These are phyloP conservation scores for Cetraspora pellucida DNA, from an alignment of 192 early-diverging fungal species.

Conservation along the genomic window DNA sequence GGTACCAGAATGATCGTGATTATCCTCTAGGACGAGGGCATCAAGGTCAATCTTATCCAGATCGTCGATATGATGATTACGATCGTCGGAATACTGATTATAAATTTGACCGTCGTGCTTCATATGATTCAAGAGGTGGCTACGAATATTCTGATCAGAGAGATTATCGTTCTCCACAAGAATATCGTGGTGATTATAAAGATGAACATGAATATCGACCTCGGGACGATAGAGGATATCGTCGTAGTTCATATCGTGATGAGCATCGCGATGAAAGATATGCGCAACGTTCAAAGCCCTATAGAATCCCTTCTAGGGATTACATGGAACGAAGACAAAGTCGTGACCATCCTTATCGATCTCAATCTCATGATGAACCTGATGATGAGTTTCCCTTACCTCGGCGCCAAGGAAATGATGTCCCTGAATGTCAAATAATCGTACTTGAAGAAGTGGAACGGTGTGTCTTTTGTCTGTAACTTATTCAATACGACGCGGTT, in stretches of 20 bases:
- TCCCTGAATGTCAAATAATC: slow-evolving; percentile 39
- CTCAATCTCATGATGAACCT: slow-evolving; percentile 26
- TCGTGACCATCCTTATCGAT: slow-evolving; percentile 31
- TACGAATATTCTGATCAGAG: slow-evolving; percentile 22
- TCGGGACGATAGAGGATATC: slow-evolving; percentile 21
- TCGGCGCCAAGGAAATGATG: slow-evolving; percentile 33
- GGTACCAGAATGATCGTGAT: slow-evolving; percentile 24
- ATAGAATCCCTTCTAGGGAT: slow-evolving; percentile 30
- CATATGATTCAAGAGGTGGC: slow-evolving; percentile 26
- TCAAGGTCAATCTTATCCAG: slow-evolving; percentile 14
- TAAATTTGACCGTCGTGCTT: slow-evolving; percentile 30
- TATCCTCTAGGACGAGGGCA: slow-evolving; percentile 15
- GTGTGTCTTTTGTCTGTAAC: slow-evolving; percentile 1
- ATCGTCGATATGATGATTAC: slow-evolving; percentile 30
- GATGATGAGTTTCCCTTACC: slow-evolving; percentile 39
- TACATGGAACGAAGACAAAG: slow-evolving; percentile 27
- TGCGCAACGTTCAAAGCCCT: slow-evolving; percentile 27
- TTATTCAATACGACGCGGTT: too few relatives aligned
- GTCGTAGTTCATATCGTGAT: slow-evolving; percentile 27
- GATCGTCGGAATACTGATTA: slow-evolving; percentile 26
- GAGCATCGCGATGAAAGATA: slow-evolving; percentile 29
- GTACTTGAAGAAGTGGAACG: slow-evolving; percentile 36
- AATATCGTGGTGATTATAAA: slow-evolving; percentile 20
- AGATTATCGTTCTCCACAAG: slow-evolving; percentile 4
- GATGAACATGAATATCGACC: background rate